A percentile compares a stretch with the other conserved stretches of the same genome.
Evolutionary conservation across 148 eudicot genomes (phyloP).

Genomic region (Vaccinium myrtillus): DNA sequence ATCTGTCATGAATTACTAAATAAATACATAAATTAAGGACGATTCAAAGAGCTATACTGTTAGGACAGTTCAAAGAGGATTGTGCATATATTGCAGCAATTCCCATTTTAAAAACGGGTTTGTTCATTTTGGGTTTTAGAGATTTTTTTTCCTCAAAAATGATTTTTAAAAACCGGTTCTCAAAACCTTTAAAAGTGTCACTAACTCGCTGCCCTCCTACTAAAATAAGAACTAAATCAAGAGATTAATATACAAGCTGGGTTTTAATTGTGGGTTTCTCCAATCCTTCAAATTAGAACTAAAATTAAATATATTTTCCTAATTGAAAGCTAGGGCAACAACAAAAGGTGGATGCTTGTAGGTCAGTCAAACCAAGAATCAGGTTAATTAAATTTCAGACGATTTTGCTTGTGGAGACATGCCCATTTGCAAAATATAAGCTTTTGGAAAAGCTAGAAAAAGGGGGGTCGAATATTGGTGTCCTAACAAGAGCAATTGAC

Average conservation of each 20-base stretch:
- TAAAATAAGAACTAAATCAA: no score
- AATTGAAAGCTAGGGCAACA: not conserved
- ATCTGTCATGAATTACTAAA: not conserved
- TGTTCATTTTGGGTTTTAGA: no score
- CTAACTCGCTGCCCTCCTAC: no score
- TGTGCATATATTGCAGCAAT: not conserved
- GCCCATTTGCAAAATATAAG: no score
- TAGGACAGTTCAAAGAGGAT: not conserved
- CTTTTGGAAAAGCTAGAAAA: no score
- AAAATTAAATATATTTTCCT: not conserved
- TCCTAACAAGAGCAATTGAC: no score
- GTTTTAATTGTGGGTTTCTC: not conserved
- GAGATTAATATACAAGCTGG: not conserved
- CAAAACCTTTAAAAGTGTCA: no score
- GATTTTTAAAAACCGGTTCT: no score
- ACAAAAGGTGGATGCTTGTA: not conserved
- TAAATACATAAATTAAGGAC: not conserved
- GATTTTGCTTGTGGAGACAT: not conserved
- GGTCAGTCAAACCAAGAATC: constrained; percentile 5
- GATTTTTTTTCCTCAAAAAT: no score
- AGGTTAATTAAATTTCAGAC: not conserved
- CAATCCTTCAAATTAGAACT: no score
- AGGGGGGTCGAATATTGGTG: no score
- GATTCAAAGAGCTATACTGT: no score
- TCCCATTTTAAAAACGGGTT: not conserved